Evolutionary conservation across 2,329 filamentous ascomycete species (phyloP), one percentile per base, ranked within the genome.

Genomic region (Didymella arachidicola): DNA sequence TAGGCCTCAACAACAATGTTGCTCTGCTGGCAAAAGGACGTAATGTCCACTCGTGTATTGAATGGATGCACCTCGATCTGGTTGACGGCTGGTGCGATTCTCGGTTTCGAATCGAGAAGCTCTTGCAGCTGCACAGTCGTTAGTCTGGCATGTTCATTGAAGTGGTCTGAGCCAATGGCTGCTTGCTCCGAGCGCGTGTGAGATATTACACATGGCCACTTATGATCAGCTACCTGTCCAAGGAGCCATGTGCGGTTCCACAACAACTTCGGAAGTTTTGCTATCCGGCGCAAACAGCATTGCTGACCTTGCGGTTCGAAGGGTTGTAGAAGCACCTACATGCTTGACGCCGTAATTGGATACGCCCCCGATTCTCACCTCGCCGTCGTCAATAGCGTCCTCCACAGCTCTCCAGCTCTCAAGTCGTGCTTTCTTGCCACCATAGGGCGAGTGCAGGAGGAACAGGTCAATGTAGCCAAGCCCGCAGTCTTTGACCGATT

Each of bases 11-110:
- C 83, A 0, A 88, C 78, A 57, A 95, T 93, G 36, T 81, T 79
- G 63, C 93, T 80, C 60, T 85, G 79, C 56, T 85, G 81, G 70
- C 91, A 91, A 66, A 86, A 87, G 12, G 83, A 81, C 0, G 86
- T 84, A 62, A 95, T 92, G 36, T 83, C 81, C 0, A 80, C 82
- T 51, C 89, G 86, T 1, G 89, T 92, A 73, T 93, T 92, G 83
- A 94, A 95, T 0, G 90, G 91, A 61, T 94, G 90, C 1, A 93
- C 84, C 74, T 94, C 74, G 67, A 93, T 89, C 78, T 95, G 91
- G 69, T 94, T 94, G 49, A 94, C 86, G 1, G 87, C 85, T 0
- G 91, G 91, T 10, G 80, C 74, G 44, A 90, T 83, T 0, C 82
- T 81, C 0, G 89, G 87, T 11, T 85, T 85, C 0, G 83, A 83